These are phyloP conservation scores for Penicillium waksmanii DNA, from an alignment of 495 filamentous ascomycete species.

Conservation along the genomic window DNA sequence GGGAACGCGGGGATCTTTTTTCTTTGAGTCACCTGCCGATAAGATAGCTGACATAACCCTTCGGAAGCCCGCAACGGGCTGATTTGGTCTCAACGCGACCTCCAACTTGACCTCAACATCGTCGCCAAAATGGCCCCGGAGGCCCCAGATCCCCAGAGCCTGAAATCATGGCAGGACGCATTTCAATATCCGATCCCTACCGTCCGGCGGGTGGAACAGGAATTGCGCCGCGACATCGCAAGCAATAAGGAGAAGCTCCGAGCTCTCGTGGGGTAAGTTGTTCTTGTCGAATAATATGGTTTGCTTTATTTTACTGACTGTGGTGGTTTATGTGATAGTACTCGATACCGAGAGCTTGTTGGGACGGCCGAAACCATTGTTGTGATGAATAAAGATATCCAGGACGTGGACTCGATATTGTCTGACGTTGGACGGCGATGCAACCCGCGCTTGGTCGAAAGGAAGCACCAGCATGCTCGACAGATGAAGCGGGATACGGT, in stretches of 20 bases:
- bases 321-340: constrained; percentile 44
- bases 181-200: constrained; percentile 68
- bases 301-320: constrained; percentile 14
- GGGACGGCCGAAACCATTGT: constrained; percentile 92
- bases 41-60: constrained; percentile 29
- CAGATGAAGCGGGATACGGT: constrained; percentile 56
- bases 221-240: constrained; percentile 66
- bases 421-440: constrained; percentile 75
- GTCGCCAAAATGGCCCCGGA: constrained; percentile 56
- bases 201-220: constrained; percentile 64
- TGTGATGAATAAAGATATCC: constrained; percentile 79
- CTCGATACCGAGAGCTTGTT: constrained; percentile 87
- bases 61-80: constrained; percentile 2
- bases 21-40: constrained; percentile 32
- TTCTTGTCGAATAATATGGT: not conserved
- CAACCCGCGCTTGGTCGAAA: constrained; percentile 71
- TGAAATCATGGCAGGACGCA: constrained; percentile 68
- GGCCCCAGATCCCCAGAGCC: constrained; percentile 58
- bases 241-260: constrained; percentile 88
- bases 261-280: constrained; percentile 78
- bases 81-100: constrained; percentile 19
- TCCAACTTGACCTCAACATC: constrained; percentile 6
- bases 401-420: constrained; percentile 69
- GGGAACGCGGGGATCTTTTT: constrained; percentile 28
- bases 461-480: constrained; percentile 64